Base-by-base conservation (phyloP, 306 rosid species). In the Fagus sylvatica region DNA sequence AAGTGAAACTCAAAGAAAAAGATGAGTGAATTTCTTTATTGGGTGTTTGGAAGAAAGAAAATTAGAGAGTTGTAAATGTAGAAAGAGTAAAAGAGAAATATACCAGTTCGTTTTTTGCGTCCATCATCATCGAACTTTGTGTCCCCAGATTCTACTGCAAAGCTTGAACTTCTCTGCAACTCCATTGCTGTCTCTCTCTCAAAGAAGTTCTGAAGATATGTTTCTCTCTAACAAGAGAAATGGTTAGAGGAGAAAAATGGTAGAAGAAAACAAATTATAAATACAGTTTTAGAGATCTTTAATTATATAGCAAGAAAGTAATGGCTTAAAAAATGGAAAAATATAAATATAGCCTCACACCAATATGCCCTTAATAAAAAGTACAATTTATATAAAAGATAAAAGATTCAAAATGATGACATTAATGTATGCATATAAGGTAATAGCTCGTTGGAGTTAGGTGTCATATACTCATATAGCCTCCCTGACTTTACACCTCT, bases 121-220 rank as follows among this genome's bases (percentile, higher is more conserved):
- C 88, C 88, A 36, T 87, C 90, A 12, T 87, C 90, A 49, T 87
- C 90, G 33, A 51, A 37, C 69, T 79, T 55, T 33, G n/a, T 0
- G 40, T 3, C 12, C 61, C 13, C 65, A 11, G 42, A 22, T 19
- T 76, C 74, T 9, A 53, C 5, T 2, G 64, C 59, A 11, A 34
- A 34, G 48, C 34, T 17, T 53, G 7, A 8, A 33, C n/a, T 54
- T 12, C 37, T 1, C 13, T 53, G 16, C 65, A 34, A 32, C 64
- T n/a, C 28, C 48, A 16, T 36, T 6, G 12, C 40, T 11, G 16
- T 59, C 2, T 30, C 66, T 32, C 66, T 19, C 9, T 2, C 13
- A 55, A 17, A 19, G 32, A 56, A 4, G 59, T 5, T 17, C 7
- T 54, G n/a, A 4, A 11, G 46, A 41, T 41, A 28, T 32, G 65